A percentile compares a stretch with the other conserved stretches of the same genome.
Evolutionary conservation across 2,329 filamentous ascomycete genomes (phyloP).

Genomic region (Aspergillus sojae): DNA sequence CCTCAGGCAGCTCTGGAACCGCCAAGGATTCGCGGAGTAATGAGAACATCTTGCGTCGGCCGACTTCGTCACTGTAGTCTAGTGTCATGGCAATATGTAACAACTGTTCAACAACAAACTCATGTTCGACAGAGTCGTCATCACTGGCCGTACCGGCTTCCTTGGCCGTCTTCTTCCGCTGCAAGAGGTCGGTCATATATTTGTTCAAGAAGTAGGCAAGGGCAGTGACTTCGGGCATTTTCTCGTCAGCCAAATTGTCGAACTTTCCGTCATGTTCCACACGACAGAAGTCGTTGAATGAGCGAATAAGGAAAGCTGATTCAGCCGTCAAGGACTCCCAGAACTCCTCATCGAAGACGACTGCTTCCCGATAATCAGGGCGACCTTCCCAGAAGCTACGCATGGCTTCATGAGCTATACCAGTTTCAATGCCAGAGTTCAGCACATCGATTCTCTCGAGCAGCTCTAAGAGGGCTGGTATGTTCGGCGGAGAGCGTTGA

Average conservation of each 20-base stretch:
- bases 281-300: constrained; percentile 91
- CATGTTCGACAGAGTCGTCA: constrained; percentile 83
- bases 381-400: constrained; percentile 93
- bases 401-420: constrained; percentile 93
- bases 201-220: constrained; percentile 84
- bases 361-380: constrained; percentile 56
- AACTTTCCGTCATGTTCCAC: constrained; percentile 73
- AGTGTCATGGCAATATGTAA: constrained; percentile 88
- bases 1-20: constrained; percentile 84
- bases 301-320: constrained; percentile 85
- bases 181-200: constrained; percentile 64
- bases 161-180: constrained; percentile 40
- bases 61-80: constrained; percentile 97
- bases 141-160: constrained; percentile 66
- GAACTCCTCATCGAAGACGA: constrained; percentile 50
- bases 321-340: constrained; percentile 66
- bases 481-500: constrained; percentile 64
- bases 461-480: constrained; percentile 85
- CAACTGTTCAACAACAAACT: constrained; percentile 94
- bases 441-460: constrained; percentile 92
- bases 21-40: constrained; percentile 84
- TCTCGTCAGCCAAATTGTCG: constrained; percentile 79
- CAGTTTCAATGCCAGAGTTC: constrained; percentile 85
- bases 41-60: constrained; percentile 92
- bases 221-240: constrained; percentile 91